phyloP scores from a whole-genome alignment of 805 yeast species.

The Kockiozyma suomiensis region DNA sequence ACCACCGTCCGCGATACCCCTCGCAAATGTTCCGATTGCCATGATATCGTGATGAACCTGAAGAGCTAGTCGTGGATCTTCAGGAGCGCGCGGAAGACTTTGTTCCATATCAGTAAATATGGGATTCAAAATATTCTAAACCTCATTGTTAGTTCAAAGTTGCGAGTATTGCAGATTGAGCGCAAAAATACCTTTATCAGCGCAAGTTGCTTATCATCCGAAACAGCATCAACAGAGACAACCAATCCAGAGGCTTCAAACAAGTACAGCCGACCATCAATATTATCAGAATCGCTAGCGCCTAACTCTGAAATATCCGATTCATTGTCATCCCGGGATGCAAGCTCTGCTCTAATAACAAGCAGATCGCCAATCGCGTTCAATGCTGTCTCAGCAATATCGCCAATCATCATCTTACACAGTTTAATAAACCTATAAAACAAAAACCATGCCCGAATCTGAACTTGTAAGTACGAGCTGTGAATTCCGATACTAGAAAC shows the following conservation, averaged over 20 bases:
- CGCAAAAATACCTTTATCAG: slow-evolving; percentile 42
- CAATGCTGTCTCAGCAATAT: slow-evolving; percentile 58
- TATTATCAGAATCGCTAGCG: slow-evolving; percentile 53
- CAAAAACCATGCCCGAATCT: slow-evolving; percentile 86
- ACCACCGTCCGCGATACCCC: slow-evolving; percentile 68
- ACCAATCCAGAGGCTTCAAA: slow-evolving; percentile 86
- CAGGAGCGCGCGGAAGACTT: slow-evolving; percentile 52
- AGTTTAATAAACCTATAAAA: slow-evolving; percentile 80
- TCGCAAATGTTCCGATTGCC: slow-evolving; percentile 86
- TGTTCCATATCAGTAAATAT: slow-evolving; percentile 70
- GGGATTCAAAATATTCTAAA: slow-evolving; percentile 73
- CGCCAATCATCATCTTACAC: slow-evolving; percentile 65
- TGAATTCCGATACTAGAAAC: slow-evolving; percentile 81
- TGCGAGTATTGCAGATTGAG: slow-evolving; percentile 1
- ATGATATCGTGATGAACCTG: slow-evolving; percentile 85
- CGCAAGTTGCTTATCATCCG: slow-evolving; percentile 46
- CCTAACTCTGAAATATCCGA: slow-evolving; percentile 56
- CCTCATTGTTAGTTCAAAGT: slow-evolving; percentile 20
- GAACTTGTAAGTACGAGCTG: slow-evolving; percentile 70
- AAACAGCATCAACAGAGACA: slow-evolving; percentile 50
- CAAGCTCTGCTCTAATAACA: slow-evolving; percentile 59
- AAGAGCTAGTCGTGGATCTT: slow-evolving; percentile 53
- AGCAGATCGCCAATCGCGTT: slow-evolving; percentile 64
- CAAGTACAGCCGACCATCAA: slow-evolving; percentile 77
- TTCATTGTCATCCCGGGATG: slow-evolving; percentile 41